These are phyloP conservation scores for Glebionis coronaria DNA, from an alignment of 129 eudicot genomes.

Conservation along the genomic window DNA sequence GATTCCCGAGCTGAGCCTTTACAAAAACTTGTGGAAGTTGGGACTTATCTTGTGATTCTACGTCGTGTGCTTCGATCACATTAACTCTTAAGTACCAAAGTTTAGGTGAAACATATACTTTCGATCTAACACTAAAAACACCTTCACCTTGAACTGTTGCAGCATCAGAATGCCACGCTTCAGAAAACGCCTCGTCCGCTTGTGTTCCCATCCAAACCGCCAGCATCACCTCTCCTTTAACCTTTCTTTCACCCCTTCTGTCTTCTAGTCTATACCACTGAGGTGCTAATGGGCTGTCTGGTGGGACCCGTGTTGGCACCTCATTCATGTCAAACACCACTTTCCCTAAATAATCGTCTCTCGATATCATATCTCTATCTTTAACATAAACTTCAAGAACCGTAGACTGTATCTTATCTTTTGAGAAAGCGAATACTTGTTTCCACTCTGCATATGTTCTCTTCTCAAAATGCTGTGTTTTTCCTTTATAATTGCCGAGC, in stretches of 20 bases:
- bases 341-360: slow-evolving; percentile 79
- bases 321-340: slow-evolving; percentile 86
- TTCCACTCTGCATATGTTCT: slow-evolving; percentile 76
- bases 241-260: slow-evolving; percentile 49
- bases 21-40: slow-evolving; percentile 73
- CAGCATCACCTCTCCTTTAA: slow-evolving; percentile 79
- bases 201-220: slow-evolving; percentile 99
- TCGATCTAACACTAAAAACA: slow-evolving; percentile 63
- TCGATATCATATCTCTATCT: slow-evolving; percentile 65
- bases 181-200: slow-evolving; percentile 96
- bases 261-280: slow-evolving; percentile 91
- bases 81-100: slow-evolving; percentile 91
- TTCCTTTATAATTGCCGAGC: slow-evolving; percentile 88
- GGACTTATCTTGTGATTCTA: slow-evolving; percentile 58
- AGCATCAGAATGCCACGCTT: slow-evolving; percentile 96
- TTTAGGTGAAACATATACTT: slow-evolving; percentile 89
- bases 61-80: slow-evolving; percentile 89
- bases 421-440: slow-evolving; percentile 88
- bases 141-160: slow-evolving; percentile 81
- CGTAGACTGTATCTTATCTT: slow-evolving; percentile 76
- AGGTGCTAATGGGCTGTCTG: slow-evolving; percentile 91
- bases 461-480: slow-evolving; percentile 84
- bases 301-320: slow-evolving; percentile 82
- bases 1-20: slow-evolving; percentile 78
- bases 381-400: slow-evolving; percentile 69